phyloP scores from a whole-genome alignment of 2,329 filamentous ascomycete species.

The Cladosporium sp. region DNA sequence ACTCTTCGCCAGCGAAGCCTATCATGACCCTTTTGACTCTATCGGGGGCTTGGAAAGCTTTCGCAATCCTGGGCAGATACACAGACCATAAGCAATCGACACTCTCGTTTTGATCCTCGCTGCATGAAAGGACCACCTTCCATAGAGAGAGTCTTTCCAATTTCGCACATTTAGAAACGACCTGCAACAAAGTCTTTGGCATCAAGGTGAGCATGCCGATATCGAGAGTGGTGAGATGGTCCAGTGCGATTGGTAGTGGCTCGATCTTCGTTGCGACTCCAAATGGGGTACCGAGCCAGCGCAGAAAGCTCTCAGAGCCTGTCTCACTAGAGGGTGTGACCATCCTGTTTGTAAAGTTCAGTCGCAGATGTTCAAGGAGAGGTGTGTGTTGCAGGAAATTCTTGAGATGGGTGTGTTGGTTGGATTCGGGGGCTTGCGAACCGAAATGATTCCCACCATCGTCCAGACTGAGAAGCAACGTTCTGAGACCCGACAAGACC shows the following conservation, averaged over 20 bases:
- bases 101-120: not conserved
- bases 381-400: constrained; percentile 26
- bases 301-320: not conserved
- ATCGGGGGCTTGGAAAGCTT: not conserved
- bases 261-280: not conserved
- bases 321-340: not conserved
- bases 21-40: not conserved
- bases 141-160: constrained; percentile 11
- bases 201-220: constrained; percentile 12
- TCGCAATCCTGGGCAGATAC: not conserved
- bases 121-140: not conserved
- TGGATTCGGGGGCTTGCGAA: too few species aligned
- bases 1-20: not conserved
- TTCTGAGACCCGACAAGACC: not conserved
- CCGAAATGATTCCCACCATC: not conserved
- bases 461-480: not conserved
- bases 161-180: constrained; percentile 2
- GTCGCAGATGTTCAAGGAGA: constrained; percentile 25
- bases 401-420: constrained; percentile 6
- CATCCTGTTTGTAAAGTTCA: constrained; percentile 26
- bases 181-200: not conserved
- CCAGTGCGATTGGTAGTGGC: not conserved
- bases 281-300: not conserved
- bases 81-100: not conserved
- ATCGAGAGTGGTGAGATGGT: not conserved